Evolutionary conservation across 495 filamentous ascomycete species (phyloP).

Genomic region (Aeminium ludgeri): DNA sequence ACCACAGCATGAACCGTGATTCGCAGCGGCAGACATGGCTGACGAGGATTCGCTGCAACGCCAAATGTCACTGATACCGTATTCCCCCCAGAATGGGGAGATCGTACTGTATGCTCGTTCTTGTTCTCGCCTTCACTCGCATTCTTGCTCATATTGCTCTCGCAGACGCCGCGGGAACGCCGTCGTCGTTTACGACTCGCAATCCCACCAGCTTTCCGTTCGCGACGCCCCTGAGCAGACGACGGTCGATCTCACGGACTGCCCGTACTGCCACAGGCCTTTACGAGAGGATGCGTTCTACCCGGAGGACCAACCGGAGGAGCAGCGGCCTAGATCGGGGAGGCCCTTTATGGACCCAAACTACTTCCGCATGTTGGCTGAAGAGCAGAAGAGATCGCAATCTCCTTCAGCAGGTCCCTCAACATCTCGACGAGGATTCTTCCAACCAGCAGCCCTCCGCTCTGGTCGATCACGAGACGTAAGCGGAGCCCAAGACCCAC

Average conservation of each 20-base stretch:
- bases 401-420: constrained; percentile 25
- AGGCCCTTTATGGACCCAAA: constrained; percentile 69
- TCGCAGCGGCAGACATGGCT: constrained; percentile 15
- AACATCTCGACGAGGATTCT: constrained; percentile 31
- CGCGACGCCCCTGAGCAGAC: constrained; percentile 38
- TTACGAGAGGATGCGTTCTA: constrained; percentile 36
- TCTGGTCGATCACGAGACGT: constrained; percentile 19
- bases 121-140: background rate
- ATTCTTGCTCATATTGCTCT: background rate
- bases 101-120: constrained; percentile 21
- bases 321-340: constrained; percentile 6
- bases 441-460: constrained; percentile 20
- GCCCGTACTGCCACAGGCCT: constrained; percentile 77
- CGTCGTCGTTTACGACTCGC: constrained; percentile 76
- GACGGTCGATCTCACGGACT: constrained; percentile 47
- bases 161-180: constrained; percentile 79
- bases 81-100: constrained; percentile 21
- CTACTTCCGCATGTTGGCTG: constrained; percentile 85
- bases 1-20: too few species aligned
- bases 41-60: constrained; percentile 15
- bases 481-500: constrained; percentile 7
- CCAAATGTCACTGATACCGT: constrained; percentile 26
- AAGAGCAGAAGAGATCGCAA: constrained; percentile 25
- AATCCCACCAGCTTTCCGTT: constrained; percentile 70
- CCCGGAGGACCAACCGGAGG: constrained; percentile 22